Base-by-base conservation (phyloP, 148 eudicot genomes). In the Rhododendron mucronatum region DNA sequence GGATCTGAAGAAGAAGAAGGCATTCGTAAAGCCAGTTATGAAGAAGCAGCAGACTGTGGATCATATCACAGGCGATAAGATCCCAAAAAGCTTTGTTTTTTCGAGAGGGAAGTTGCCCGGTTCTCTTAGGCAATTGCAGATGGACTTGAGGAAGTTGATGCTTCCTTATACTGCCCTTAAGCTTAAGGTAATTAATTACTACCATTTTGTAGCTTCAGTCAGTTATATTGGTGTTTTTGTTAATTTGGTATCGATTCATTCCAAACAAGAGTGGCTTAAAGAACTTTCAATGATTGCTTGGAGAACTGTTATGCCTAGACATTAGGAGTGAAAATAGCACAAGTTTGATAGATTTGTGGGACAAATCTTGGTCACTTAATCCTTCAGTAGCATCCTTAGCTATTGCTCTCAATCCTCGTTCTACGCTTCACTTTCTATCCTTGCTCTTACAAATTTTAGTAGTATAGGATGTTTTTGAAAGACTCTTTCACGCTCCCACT, bases 121-220 rank as follows among this genome's bases (percentile, higher is more conserved):
- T 78, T 20, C 88, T 20, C 91, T 96, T 21, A 86, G 90, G 69
- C 94, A 93, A 76, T 88, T 96, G 91, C 92, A 96, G 73, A 85
- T 88, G 89, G 98, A 96, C 87, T 91, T 96, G 88, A 91, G 98
- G 83, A 96, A 94, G 81, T 50, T 95, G 89, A 94, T 93, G 98
- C 98, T 96, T 89, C 98, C 98, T 16, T 93, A 87, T 61, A 96
- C 98, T 63, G 98, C 98, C 37, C 94, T 96, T 59, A 96, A 96
- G 83, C 96, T 96, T 83, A 96, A 94, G 98, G 98, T 94, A 35
- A 51, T 47, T 4, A 30, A 3, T 45, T 26, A 41, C 45, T 6
- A 41, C 45, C 8, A 41, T 11, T 53, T 7, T 26, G 8, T 67
- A 20, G 15, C 8, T 53, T 61, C 48, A 39, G 33, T 30, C 65